Evolutionary conservation across 2,329 filamentous ascomycete species (phyloP).

Genomic region (Cladosporium sp.): DNA sequence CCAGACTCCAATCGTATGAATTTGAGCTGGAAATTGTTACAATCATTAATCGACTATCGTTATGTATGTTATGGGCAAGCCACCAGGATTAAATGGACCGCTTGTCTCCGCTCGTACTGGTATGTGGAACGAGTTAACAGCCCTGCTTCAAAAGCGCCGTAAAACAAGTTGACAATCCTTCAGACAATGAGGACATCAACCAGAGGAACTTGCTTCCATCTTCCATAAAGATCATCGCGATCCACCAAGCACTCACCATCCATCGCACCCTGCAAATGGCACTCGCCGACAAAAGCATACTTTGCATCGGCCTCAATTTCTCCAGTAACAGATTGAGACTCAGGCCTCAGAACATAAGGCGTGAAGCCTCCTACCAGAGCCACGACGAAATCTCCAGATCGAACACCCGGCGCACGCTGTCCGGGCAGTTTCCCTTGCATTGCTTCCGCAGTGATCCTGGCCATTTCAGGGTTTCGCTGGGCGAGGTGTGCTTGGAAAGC

Average conservation of each 20-base stretch:
- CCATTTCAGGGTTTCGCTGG: not conserved
- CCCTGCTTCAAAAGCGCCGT: not conserved
- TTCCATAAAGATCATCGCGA: not conserved
- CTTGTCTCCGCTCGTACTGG: not conserved
- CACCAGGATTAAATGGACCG: too few relatives aligned
- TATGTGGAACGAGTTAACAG: too few relatives aligned
- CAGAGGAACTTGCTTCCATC: slow-evolving; percentile 2
- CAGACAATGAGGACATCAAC: slow-evolving; percentile 10
- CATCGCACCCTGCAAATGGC: slow-evolving; percentile 18
- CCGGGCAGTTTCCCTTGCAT: slow-evolving; percentile 2
- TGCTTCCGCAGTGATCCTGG: not conserved
- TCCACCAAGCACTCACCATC: slow-evolving; percentile 14
- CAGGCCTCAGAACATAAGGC: slow-evolving; percentile 17
- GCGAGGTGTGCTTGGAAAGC: slow-evolving; percentile 9
- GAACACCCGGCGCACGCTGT: slow-evolving; percentile 10
- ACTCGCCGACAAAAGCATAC: slow-evolving; percentile 16
- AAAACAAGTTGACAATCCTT: too few relatives aligned
- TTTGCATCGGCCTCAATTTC: not conserved
- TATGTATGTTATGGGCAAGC: too few relatives aligned
- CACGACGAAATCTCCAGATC: slow-evolving; percentile 10
- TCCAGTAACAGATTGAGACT: not conserved
- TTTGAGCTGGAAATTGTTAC: too few relatives aligned
- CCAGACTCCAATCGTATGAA: not conserved
- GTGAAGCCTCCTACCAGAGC: slow-evolving; percentile 18
- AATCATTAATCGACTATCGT: too few relatives aligned